Conservation (phyloP, 305 asterid genomes). For the Caryopteris hybrid region DNA sequence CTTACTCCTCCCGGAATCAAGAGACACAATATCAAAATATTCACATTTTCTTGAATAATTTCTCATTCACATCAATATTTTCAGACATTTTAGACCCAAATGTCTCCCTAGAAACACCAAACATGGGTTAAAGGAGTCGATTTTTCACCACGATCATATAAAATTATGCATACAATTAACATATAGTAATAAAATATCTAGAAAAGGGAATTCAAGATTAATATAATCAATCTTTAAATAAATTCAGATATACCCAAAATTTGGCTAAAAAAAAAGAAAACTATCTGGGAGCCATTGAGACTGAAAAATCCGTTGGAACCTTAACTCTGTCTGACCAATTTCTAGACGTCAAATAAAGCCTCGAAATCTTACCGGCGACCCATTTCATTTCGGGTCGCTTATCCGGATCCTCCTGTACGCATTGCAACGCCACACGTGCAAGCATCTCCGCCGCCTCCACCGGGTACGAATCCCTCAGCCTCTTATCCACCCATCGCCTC, state of each 20-base stretch:
- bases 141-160: too few species aligned
- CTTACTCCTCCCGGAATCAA: too few species aligned
- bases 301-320: slow-evolving; percentile 63
- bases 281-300: slow-evolving; percentile 65
- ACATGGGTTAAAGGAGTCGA: too few species aligned
- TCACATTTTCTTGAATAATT: too few species aligned
- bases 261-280: background rate
- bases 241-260: background rate
- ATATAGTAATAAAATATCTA: too few species aligned
- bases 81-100: too few species aligned
- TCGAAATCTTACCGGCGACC: slow-evolving; percentile 87
- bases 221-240: too few species aligned
- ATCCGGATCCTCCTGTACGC: slow-evolving; percentile 72
- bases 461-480: slow-evolving; percentile 88
- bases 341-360: slow-evolving; percentile 62
- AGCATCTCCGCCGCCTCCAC: slow-evolving; percentile 70
- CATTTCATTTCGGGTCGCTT: slow-evolving; percentile 86
- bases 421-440: slow-evolving; percentile 68
- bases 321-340: slow-evolving; percentile 62
- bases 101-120: too few species aligned
- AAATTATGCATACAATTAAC: too few species aligned
- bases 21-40: too few species aligned
- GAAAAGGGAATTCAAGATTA: too few species aligned
- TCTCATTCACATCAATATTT: too few species aligned
- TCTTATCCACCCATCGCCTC: slow-evolving; percentile 82